Evolutionary conservation across 768 basidiomycete genomes (phyloP), one percentile per base, ranked within the genome.

Genomic region (Porphyrellus cyaneotinctus): DNA sequence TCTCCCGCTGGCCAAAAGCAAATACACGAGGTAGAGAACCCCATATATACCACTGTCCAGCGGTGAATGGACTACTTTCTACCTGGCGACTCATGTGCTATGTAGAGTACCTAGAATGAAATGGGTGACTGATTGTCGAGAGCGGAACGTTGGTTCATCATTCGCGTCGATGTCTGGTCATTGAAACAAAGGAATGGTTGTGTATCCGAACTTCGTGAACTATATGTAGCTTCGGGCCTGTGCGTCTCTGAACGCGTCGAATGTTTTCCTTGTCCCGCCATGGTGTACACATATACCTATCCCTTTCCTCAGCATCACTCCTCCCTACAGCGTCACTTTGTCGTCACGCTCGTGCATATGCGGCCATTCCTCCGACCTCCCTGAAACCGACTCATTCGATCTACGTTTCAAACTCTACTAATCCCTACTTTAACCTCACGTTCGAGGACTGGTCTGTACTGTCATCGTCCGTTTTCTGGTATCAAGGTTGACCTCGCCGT

Each of bases 371-470:
- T 32, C 23, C 44, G 13, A 64, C 66, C 3, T 46, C 56, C 9
- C 26, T 70, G 45, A 72, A 58, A 49, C 72, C 73, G 12, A 66
- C 72, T 36, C 77, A 78, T 62, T 77, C 79, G 2, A 81, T 88
- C 45, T 88, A 84, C 64, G 73, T 92, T 13, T 95, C 92, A 0
- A 76, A 75, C 26, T 91, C 91, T 15, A 81, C 79, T 6, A 78
- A 92, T 60, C 91, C 94, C 2, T 90, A 85, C 69, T 92, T 95
- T 71, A 97, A 97, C 68, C 80, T 97, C 38, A 81, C 90, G 0
- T 80, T 89, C 46, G 94, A 97, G 68, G 93, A 95, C 66, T 94
- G 92, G 93, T 92, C 22, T 53, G 80, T 68, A 35, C 51, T 0
- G 22, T 24, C 10, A 6, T 8, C 36, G 51, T 35, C 50, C 20